Base-by-base conservation (phyloP, 2,329 filamentous ascomycete genomes). In the Microdochium paspali region DNA sequence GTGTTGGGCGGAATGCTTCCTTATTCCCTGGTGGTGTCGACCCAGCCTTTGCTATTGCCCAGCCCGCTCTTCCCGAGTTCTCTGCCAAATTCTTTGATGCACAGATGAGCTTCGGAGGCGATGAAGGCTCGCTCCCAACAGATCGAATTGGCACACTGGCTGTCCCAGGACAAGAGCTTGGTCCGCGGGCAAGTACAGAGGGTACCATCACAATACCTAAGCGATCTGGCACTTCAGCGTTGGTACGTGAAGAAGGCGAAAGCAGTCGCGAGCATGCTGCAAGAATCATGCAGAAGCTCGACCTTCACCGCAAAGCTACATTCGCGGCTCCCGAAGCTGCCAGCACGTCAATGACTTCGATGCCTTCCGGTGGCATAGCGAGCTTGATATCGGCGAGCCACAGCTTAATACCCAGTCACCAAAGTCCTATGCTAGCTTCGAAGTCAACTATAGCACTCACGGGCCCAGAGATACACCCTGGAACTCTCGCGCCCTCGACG, bases 271-370 rank as follows among this genome's bases (percentile, higher is more conserved):
- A 94, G 50, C 89, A 93, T 63, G 86, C 88, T 9, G 80, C 88
- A 20, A 82, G 90, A 50, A 89, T 97, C 53, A 96, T 96, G 63
- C 88, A 94, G 62, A 95, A 90, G 65, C 76, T 96, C 42, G 91
- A 96, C 64, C 73, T 95, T 49, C 87, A 94, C 63, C 82, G 91
- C 54, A 94, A 91, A 61, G 75, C 83, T 31, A 80, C 82, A 6
- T 78, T 83, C 51, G 73, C 74, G 25, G 62, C 67, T 20, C 59
- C 62, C 9, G 70, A 72, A 26, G 57, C 60, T 9, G 63, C 64
- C 2, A 66, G 55, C 44, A 64, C 60, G 21, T 62, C 66, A 30
- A 67, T 62, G 46, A 68, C 68, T 24, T 65, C 62, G 47, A 71
- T 63, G 31, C 63, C 57, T n/a, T 62, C 54, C 64, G 74, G 78